A percentile compares a stretch with the other conserved stretches of the same genome.
Evolutionary conservation across 306 rosid species (phyloP).

Genomic region (Psophocarpus tetragonolobus): DNA sequence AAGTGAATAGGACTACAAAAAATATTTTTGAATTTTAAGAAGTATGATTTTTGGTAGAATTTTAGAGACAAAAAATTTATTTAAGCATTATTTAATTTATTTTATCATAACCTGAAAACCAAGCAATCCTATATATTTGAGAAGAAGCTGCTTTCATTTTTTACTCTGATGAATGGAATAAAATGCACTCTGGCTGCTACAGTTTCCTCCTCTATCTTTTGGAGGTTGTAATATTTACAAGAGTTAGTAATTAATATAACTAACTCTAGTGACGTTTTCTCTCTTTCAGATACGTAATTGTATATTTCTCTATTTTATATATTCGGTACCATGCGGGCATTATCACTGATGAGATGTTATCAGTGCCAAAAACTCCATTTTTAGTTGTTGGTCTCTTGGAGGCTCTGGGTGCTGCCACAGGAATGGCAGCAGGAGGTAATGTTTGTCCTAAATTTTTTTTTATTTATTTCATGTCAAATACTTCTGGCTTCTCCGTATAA

Average conservation of each 20-base stretch:
- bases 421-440: conserved; percentile 96
- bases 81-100: too few relatives aligned
- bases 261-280: conserved; percentile 24
- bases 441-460: conserved; percentile 13
- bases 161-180: background rate
- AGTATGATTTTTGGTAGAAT: too few relatives aligned
- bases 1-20: too few relatives aligned
- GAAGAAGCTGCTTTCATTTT: background rate
- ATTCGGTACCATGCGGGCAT: conserved; percentile 73
- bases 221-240: background rate
- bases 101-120: conserved; percentile 14
- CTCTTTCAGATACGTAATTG: conserved; percentile 73
- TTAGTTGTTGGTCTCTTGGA: conserved; percentile 87
- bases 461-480: conserved; percentile 10
- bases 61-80: too few relatives aligned
- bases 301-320: conserved; percentile 75
- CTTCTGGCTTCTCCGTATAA: background rate
- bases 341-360: conserved; percentile 88
- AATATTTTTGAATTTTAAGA: too few relatives aligned
- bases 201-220: background rate
- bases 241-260: conserved; percentile 13
- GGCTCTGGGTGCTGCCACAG: conserved; percentile 93
- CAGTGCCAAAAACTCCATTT: conserved; percentile 79
- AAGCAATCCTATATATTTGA: background rate
- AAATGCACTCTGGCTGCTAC: background rate